Base-by-base conservation (phyloP, 2,329 filamentous ascomycete species). In the Penicillium sp. region DNA sequence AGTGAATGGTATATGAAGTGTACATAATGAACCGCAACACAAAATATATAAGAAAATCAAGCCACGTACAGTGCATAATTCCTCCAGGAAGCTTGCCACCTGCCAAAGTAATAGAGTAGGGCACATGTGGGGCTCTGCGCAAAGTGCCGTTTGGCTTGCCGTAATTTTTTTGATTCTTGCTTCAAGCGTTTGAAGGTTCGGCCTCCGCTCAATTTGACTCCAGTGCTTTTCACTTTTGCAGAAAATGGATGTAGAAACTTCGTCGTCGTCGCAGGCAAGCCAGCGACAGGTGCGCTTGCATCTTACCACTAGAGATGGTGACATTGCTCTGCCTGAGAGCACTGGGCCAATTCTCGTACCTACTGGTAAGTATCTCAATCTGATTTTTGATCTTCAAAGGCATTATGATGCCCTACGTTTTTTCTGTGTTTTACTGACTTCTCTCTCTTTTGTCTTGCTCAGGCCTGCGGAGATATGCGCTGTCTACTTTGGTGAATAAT, bases 401-500 rank as follows among this genome's bases (percentile, higher is more conserved):
- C 14, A 1, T 38, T 21, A 2, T 5, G 8, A 3, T 14, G 14
- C n/a, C 16, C 14, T 46, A 12, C 26, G 50, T 46, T 35, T 53
- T 35, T 45, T 56, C 38, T 42, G 48, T 24, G 5, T 35, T 35
- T 35, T 42, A 61, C 18, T 20, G 24, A 30, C 26, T 42, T 45
- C n/a, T 52, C 42, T 38, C 18, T 24, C 26, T n/a, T n/a, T n/a
- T 3, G 5, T 56, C 7, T 28, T 2, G 3, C 53, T 12, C 30
- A 81, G 81, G 78, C 40, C 71, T 84, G 55, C 79, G 81, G 61
- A 73, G 82, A 69, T 82, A 82, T 68, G 79, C 81, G 54, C 79
- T 87, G 4, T 87, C 84, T 1, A 83, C 80, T 2, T 75, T 87
- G 57, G 82, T 87, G 55, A 87, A 87, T 68, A 80, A 80, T 60